phyloP scores from a whole-genome alignment of 2,329 filamentous ascomycete species.

The Sporothrix protearum region DNA sequence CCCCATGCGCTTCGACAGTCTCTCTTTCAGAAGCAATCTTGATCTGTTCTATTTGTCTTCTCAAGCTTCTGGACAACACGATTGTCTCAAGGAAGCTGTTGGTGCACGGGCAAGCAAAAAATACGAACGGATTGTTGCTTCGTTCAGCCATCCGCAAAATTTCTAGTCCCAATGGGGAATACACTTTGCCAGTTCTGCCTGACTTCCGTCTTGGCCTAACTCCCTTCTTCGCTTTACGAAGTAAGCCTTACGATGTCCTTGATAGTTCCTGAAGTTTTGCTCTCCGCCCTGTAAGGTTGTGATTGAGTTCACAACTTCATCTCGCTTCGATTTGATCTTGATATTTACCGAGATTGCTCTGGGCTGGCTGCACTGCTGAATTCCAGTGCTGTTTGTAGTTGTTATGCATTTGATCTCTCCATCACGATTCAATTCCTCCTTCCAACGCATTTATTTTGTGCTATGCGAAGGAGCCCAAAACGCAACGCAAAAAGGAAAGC shows the following conservation, averaged over 20 bases:
- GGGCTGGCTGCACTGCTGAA: not conserved
- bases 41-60: not conserved
- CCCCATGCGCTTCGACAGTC: not conserved
- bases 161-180: not conserved
- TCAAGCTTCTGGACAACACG: not conserved
- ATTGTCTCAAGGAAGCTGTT: not conserved
- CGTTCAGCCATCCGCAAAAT: not conserved
- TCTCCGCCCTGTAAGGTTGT: not conserved
- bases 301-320: not conserved
- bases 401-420: not conserved
- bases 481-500: not conserved
- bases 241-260: too few relatives aligned
- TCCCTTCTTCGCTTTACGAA: too few relatives aligned
- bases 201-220: not conserved
- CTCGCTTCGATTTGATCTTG: not conserved
- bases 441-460: not conserved
- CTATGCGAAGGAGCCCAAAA: not conserved
- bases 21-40: not conserved
- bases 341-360: not conserved
- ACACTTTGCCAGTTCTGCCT: not conserved
- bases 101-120: not conserved
- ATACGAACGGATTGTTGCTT: not conserved
- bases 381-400: not conserved
- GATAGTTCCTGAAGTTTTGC: not conserved
- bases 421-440: not conserved